Base-by-base conservation (phyloP, 805 yeast genomes). In the Lachancea sp. region DNA sequence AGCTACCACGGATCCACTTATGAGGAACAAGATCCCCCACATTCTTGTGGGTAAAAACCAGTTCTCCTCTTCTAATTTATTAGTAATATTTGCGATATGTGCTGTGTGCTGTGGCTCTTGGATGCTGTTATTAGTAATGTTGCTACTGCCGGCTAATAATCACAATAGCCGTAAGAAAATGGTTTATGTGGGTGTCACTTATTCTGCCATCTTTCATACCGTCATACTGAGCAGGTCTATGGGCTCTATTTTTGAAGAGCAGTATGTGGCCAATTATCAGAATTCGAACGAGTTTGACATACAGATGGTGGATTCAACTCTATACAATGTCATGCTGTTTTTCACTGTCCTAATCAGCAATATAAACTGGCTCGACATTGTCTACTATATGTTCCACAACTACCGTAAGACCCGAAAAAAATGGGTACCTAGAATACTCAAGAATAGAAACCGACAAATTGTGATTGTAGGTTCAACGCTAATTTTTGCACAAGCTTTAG, bases 91-190 rank as follows among this genome's bases (percentile, higher is more conserved):
- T 58, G 71, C 72, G n/a, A 54, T 72, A 3, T 68, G 76, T 40
- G 75, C 79, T 0, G 65, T 75, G 15, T 75, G 77, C 45, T 75
- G 77, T 5, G 71, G 80, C 12, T 67, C 80, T 20, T 85, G 94
- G 94, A 76, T 83, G 77, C 64, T 85, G 19, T 61, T 80, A 37
- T 45, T 82, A 13, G 60, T 83, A 24, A 64, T 82, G 31, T 53
- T 74, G 16, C 55, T 84, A 23, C 71, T 60, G 32, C 58, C 60
- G 77, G 16, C 75, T 72, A 51, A 49, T 15, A 52, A 51, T 33
- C 56, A 48, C 29, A 75, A 75, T 48, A 64, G 74, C 19, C 74
- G 81, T 41, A 87, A 89, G 3, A 55, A 66, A 29, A 58, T 78
- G 32, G 71, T 84, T 26, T 74, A 73, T 29, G 22, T 78, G 8